A percentile compares a stretch with the other conserved stretches of the same genome.
These are phyloP conservation scores for Barnettozyma botsteinii DNA, from an alignment of 805 yeast species.

Conservation along the genomic window DNA sequence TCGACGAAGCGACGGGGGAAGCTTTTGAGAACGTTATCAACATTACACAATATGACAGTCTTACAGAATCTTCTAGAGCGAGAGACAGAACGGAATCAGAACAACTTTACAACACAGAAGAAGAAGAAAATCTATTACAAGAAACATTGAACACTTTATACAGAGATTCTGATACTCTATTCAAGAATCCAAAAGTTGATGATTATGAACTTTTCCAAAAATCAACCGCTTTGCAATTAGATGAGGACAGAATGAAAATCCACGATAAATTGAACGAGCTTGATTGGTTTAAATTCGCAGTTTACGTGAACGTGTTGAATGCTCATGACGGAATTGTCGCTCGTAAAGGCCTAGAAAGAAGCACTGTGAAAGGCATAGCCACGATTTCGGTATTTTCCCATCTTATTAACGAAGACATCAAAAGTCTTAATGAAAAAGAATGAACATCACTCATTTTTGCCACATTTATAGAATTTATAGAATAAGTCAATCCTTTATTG, in stretches of 20 bases:
- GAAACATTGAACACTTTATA: not conserved
- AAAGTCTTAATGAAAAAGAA: not conserved
- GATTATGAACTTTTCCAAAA: conserved; percentile 19
- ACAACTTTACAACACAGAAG: not conserved
- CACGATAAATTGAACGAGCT: conserved; percentile 52
- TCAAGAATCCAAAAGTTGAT: conserved; percentile 10
- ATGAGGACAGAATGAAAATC: conserved; percentile 35
- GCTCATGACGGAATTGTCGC: conserved; percentile 87
- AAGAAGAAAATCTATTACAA: conserved; percentile 1
- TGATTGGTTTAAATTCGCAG: conserved; percentile 74
- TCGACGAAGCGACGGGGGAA: conserved; percentile 23
- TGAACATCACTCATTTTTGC: too few relatives aligned
- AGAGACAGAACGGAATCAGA: not conserved
- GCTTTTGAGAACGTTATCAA: conserved; percentile 24
- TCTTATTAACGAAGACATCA: conserved; percentile 18
- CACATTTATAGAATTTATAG: too few relatives aligned
- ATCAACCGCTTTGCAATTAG: conserved; percentile 29
- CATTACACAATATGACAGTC: conserved; percentile 15
- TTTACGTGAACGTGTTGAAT: conserved; percentile 63
- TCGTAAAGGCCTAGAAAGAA: conserved; percentile 52
- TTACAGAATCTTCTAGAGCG: conserved; percentile 16
- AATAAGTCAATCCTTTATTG: too few relatives aligned
- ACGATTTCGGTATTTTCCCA: conserved; percentile 44
- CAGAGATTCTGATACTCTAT: not conserved
- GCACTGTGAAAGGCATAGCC: conserved; percentile 46